These are phyloP conservation scores for Umbelopsis sp. DNA, from an alignment of 192 early-diverging fungal genomes.

Conservation along the genomic window DNA sequence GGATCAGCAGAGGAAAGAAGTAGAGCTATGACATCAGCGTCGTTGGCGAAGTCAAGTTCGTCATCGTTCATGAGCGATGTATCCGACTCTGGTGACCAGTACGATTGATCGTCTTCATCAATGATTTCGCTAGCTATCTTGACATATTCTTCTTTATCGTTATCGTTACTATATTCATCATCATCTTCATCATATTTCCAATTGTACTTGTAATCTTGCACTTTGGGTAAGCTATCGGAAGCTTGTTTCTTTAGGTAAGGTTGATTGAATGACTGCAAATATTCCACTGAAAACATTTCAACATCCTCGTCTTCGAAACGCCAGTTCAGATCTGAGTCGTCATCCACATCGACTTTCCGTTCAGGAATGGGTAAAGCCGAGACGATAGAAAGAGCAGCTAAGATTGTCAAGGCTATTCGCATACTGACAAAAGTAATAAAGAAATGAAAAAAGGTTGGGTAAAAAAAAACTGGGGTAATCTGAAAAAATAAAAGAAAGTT, in stretches of 20 bases:
- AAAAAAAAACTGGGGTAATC: not conserved
- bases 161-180: no score
- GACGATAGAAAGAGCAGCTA: conserved; percentile 1
- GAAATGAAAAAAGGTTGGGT: not conserved
- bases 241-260: not conserved
- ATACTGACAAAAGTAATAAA: not conserved
- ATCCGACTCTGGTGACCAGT: conserved; percentile 1
- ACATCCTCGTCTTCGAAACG: not conserved
- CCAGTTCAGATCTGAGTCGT: conserved; percentile 1
- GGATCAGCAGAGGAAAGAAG: not conserved
- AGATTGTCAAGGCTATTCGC: conserved; percentile 3
- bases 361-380: not conserved
- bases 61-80: conserved; percentile 6
- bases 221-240: not conserved
- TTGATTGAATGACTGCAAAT: not conserved
- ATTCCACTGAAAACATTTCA: conserved; percentile 10
- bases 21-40: not conserved
- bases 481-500: not conserved
- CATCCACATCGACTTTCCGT: not conserved
- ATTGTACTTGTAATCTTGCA: not conserved
- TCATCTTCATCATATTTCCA: no score
- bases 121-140: conserved; percentile 2
- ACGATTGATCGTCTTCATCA: not conserved
- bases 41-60: conserved; percentile 4
- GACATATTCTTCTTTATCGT: no score